Conservation (phyloP, 2,329 filamentous ascomycete species). For the Penicillium brasilianum region DNA sequence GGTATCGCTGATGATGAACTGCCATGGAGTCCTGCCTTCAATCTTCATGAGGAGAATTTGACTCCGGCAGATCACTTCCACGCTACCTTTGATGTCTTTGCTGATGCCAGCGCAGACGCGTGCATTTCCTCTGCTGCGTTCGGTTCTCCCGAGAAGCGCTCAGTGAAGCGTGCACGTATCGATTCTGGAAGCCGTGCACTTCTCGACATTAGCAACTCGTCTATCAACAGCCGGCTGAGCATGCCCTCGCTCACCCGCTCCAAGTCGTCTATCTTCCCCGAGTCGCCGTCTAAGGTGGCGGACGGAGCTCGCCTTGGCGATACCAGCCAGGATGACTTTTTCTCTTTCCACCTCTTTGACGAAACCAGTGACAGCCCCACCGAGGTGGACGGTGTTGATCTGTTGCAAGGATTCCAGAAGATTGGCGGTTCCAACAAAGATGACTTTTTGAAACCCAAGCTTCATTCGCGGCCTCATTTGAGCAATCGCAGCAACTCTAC, state of each 20-base stretch:
- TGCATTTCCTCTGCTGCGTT: constrained; percentile 46
- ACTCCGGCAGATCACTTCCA: constrained; percentile 50
- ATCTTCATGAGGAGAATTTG: constrained; percentile 54
- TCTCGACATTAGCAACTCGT: constrained; percentile 48
- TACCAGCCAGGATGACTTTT: constrained; percentile 50
- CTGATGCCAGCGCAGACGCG: constrained; percentile 45
- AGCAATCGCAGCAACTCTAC: constrained; percentile 41
- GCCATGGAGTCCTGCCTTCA: constrained; percentile 57
- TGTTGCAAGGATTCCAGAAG: constrained; percentile 55
- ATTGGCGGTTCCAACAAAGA: constrained; percentile 49
- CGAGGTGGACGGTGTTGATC: constrained; percentile 53
- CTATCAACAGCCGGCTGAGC: constrained; percentile 42
- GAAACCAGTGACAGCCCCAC: constrained; percentile 50
- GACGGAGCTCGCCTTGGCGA: constrained; percentile 42
- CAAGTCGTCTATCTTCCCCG: constrained; percentile 44
- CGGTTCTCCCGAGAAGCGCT: constrained; percentile 62
- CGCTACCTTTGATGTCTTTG: constrained; percentile 62
- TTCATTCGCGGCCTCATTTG: constrained; percentile 39
- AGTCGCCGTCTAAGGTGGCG: constrained; percentile 48
- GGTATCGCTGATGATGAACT: constrained; percentile 49
- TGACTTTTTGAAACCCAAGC: constrained; percentile 37
- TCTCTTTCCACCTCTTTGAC: constrained; percentile 55
- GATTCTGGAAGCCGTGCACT: constrained; percentile 58
- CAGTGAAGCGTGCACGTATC: constrained; percentile 56
- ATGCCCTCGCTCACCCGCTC: constrained; percentile 42